Conservation (phyloP, 2,329 filamentous ascomycete genomes). For the Cordyceps fumosorosea region DNA sequence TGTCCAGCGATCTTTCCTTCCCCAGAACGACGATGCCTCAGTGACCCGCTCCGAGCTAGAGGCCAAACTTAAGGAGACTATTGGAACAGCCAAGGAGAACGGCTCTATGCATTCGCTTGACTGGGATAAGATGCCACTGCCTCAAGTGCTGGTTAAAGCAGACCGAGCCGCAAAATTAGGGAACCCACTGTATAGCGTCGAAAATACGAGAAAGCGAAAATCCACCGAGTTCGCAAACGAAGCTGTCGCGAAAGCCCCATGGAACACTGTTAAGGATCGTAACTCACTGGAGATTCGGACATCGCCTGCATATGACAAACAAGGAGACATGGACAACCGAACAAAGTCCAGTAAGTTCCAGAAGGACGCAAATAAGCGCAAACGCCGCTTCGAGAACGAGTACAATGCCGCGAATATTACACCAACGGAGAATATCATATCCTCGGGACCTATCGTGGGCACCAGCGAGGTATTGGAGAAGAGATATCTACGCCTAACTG, state of each 20-base stretch:
- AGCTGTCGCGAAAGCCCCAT: slow-evolving; percentile 56
- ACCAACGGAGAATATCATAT: slow-evolving; percentile 50
- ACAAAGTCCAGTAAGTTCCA: slow-evolving; percentile 77
- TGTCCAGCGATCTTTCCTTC: slow-evolving; percentile 81
- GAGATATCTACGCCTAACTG: slow-evolving; percentile 87
- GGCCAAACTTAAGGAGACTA: slow-evolving; percentile 75
- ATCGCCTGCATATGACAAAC: slow-evolving; percentile 47
- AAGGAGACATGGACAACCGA: slow-evolving; percentile 38
- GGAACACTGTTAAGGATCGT: slow-evolving; percentile 63
- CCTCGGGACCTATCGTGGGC: slow-evolving; percentile 71
- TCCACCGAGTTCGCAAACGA: slow-evolving; percentile 57
- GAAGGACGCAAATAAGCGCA: slow-evolving; percentile 84
- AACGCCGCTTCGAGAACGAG: slow-evolving; percentile 73
- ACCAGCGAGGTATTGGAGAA: slow-evolving; percentile 83
- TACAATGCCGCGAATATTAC: slow-evolving; percentile 51
- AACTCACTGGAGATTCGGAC: slow-evolving; percentile 67
- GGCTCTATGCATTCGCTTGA: slow-evolving; percentile 66
- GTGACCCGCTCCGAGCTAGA: slow-evolving; percentile 69
- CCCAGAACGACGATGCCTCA: slow-evolving; percentile 58
- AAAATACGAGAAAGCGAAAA: slow-evolving; percentile 70
- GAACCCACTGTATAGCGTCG: slow-evolving; percentile 27
- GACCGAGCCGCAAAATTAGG: slow-evolving; percentile 53
- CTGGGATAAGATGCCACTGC: slow-evolving; percentile 78
- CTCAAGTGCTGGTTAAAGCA: slow-evolving; percentile 72
- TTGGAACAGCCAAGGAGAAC: slow-evolving; percentile 71